Percentiles rank a stretch among this genome's conserved stretches.
Evolutionary conservation across 2,329 filamentous ascomycete species (phyloP).

Genomic region (Aulographum hederae): DNA sequence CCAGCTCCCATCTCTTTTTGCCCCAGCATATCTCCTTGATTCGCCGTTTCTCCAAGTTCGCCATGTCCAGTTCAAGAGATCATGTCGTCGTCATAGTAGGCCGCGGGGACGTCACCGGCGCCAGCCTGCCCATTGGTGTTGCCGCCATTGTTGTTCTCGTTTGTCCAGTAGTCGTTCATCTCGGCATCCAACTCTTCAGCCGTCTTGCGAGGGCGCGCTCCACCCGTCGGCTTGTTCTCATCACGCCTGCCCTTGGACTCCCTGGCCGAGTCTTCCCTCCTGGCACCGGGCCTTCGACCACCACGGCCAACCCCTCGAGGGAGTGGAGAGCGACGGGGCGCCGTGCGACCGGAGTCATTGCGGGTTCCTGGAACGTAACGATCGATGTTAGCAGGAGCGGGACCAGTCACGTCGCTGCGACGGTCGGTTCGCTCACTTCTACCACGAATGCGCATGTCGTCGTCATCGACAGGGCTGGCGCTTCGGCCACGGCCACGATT

Average conservation of each 20-base stretch:
- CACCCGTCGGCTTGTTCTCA: conserved; percentile 33
- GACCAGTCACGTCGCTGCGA: conserved; percentile 34
- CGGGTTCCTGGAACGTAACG: conserved; percentile 52
- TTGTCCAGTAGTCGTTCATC: conserved; percentile 96
- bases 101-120: neutral
- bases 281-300: conserved; percentile 26
- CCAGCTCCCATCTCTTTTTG: no score
- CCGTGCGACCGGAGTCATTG: no score
- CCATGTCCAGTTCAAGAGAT: neutral
- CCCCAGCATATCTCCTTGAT: no score
- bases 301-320: conserved; percentile 26
- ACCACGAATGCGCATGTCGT: conserved; percentile 5
- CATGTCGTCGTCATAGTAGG: conserved; percentile 5
- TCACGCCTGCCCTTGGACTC: conserved; percentile 12
- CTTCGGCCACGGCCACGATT: conserved; percentile 22
- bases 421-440: conserved; percentile 17
- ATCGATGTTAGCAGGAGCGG: conserved; percentile 51
- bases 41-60: no score
- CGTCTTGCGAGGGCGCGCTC: conserved; percentile 54
- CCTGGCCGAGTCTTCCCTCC: conserved; percentile 13
- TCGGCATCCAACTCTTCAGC: conserved; percentile 88
- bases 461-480: conserved; percentile 20
- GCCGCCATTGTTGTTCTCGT: conserved; percentile 19
- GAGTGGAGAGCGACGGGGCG: conserved; percentile 31
- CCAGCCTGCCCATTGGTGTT: neutral